Evolutionary conservation across 2,329 filamentous ascomycete genomes (phyloP).

Genomic region (Xylariaceae sp.): DNA sequence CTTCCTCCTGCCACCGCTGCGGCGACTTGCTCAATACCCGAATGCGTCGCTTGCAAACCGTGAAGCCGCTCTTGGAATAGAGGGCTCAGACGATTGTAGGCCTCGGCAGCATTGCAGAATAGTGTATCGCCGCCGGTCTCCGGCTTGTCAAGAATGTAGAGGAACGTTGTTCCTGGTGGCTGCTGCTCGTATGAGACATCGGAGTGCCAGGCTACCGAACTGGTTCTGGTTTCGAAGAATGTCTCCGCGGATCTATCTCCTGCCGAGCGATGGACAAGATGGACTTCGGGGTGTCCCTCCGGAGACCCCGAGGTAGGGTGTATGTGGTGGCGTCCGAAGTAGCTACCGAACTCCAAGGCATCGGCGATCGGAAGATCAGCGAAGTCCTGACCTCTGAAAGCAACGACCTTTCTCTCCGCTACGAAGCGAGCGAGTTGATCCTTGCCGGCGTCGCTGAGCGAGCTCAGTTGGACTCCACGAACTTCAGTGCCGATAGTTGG

Average conservation of each 20-base stretch:
- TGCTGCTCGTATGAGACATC: conserved; percentile 87
- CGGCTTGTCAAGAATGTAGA: conserved; percentile 82
- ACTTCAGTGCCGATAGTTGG: conserved; percentile 72
- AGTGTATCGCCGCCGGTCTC: conserved; percentile 78
- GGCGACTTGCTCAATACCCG: conserved; percentile 74
- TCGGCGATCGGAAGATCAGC: conserved; percentile 65
- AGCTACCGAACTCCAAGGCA: conserved; percentile 64
- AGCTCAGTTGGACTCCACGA: conserved; percentile 65
- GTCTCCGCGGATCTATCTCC: conserved; percentile 56
- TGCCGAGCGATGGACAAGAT: conserved; percentile 71
- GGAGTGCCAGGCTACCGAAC: conserved; percentile 82
- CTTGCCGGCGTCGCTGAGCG: conserved; percentile 63
- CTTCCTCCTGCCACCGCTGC: conserved; percentile 62
- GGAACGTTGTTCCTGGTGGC: conserved; percentile 83
- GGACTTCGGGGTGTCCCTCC: conserved; percentile 67
- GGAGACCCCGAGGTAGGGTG: conserved; percentile 76
- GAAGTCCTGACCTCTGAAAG: conserved; percentile 73
- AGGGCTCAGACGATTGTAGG: conserved; percentile 76
- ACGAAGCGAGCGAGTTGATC: conserved; percentile 74
- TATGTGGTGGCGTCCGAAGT: conserved; percentile 79
- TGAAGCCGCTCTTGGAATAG: conserved; percentile 76
- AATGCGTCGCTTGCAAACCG: conserved; percentile 76
- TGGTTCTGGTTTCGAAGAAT: conserved; percentile 65
- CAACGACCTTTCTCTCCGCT: conserved; percentile 72
- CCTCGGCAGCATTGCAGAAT: conserved; percentile 74